Conservation (phyloP, 2,329 filamentous ascomycete species). For the Aspergillus sp. region DNA sequence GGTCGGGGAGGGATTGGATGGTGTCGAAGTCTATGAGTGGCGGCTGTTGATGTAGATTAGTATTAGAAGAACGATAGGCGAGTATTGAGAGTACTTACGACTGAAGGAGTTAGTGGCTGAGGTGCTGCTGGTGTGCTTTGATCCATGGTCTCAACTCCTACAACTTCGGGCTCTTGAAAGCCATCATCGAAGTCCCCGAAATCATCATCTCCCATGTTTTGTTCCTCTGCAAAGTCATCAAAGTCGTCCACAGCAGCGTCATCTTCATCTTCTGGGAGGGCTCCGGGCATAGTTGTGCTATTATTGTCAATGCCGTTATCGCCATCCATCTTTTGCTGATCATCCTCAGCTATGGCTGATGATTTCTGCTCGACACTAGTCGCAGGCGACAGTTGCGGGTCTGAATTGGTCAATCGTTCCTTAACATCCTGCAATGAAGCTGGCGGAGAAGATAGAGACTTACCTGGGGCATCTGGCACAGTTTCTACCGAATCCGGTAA, state of each 20-base stretch:
- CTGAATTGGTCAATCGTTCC: constrained; percentile 57
- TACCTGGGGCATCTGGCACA: constrained; percentile 50
- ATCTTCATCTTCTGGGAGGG: constrained; percentile 46
- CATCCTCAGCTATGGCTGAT: constrained; percentile 34
- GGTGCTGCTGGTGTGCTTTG: constrained; percentile 9
- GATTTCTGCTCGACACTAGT: constrained; percentile 41
- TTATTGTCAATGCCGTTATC: constrained; percentile 50
- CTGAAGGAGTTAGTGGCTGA: constrained; percentile 28
- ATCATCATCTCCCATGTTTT: constrained; percentile 46
- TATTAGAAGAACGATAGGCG: constrained; percentile 2
- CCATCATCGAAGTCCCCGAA: constrained; percentile 62
- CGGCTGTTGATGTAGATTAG: constrained; percentile 18
- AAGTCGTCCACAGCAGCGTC: constrained; percentile 55
- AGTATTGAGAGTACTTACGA: constrained; percentile 27
- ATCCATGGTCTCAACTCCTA: constrained; percentile 17
- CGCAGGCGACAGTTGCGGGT: constrained; percentile 47
- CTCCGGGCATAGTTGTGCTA: constrained; percentile 42
- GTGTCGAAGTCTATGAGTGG: constrained; percentile 48
- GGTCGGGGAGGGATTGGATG: constrained; percentile 40
- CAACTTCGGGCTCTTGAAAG: constrained; percentile 49
- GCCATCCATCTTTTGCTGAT: constrained; percentile 50
- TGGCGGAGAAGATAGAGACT: constrained; percentile 35
- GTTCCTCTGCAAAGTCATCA: constrained; percentile 48
- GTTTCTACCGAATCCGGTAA: constrained; percentile 38
- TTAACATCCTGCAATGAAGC: constrained; percentile 29